These are phyloP conservation scores for Quaeritorhiza haematococci DNA, from an alignment of 371 early-diverging fungal genomes.

Conservation along the genomic window DNA sequence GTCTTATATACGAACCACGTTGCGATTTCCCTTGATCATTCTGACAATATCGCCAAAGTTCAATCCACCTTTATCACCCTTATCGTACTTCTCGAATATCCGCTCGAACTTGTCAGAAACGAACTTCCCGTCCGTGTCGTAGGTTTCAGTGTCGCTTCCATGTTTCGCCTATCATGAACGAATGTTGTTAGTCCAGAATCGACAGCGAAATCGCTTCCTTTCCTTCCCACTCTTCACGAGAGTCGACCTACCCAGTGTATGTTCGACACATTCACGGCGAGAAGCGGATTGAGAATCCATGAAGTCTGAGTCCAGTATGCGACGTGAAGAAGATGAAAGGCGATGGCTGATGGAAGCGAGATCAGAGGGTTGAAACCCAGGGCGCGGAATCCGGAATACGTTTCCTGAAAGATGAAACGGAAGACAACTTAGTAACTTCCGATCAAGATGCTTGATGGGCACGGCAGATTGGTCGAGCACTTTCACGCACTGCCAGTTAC, in stretches of 20 bases:
- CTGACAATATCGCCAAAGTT: constrained; percentile 6
- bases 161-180: too few species aligned
- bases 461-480: too few species aligned
- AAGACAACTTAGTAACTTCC: too few species aligned
- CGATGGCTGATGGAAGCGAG: background rate
- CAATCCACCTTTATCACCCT: constrained; percentile 6
- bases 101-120: constrained; percentile 5
- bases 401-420: too few species aligned
- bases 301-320: background rate
- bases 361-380: constrained; percentile 10
- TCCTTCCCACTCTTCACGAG: too few species aligned
- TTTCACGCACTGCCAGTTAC: too few species aligned
- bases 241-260: too few species aligned
- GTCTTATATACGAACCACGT: too few species aligned
- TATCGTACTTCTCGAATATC: background rate
- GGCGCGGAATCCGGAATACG: constrained; percentile 6
- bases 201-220: too few species aligned
- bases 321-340: constrained; percentile 9
- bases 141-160: constrained; percentile 7
- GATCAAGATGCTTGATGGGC: too few species aligned
- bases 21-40: constrained; percentile 6
- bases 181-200: too few species aligned
- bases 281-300: constrained; percentile 9
- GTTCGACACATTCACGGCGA: constrained; percentile 5
- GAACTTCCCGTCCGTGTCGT: constrained; percentile 2